A percentile compares a stretch with the other conserved stretches of the same genome.
phyloP scores from a whole-genome alignment of 352 stramenopile species.

The Halophytophthora batemanensis region DNA sequence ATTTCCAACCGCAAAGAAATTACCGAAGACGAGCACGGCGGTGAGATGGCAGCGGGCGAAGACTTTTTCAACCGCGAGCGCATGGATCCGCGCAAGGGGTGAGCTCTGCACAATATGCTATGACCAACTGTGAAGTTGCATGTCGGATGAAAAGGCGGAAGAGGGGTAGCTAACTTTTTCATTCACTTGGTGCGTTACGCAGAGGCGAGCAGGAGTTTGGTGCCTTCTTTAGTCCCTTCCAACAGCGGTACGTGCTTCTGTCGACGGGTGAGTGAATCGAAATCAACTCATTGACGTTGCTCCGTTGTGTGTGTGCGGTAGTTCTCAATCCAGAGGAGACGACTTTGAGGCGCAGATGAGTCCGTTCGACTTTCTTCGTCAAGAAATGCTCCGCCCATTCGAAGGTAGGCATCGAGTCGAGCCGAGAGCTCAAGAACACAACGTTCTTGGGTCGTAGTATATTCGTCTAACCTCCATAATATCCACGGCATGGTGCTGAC shows the following conservation, averaged over 20 bases:
- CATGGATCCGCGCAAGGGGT: conserved; percentile 59
- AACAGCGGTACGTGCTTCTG: conserved; percentile 39
- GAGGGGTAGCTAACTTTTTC: too few relatives aligned
- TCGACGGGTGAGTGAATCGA: background rate
- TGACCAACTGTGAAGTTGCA: too few relatives aligned
- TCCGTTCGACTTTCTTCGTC: conserved; percentile 75
- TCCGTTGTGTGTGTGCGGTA: background rate
- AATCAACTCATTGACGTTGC: background rate
- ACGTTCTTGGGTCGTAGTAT: too few relatives aligned
- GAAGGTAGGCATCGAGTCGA: too few relatives aligned
- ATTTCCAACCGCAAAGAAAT: conserved; percentile 79
- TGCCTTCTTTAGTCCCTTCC: conserved; percentile 47
- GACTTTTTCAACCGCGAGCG: conserved; percentile 75
- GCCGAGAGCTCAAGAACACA: too few relatives aligned
- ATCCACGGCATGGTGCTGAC: too few relatives aligned
- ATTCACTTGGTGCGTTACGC: conserved; percentile 1
- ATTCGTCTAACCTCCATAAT: too few relatives aligned
- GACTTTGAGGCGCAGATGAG: conserved; percentile 78
- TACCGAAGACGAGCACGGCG: conserved; percentile 66
- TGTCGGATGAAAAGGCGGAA: too few relatives aligned
- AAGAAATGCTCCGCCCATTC: conserved; percentile 81
- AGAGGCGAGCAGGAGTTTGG: conserved; percentile 32
- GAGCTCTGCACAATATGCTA: too few relatives aligned
- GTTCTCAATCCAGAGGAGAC: conserved; percentile 36
- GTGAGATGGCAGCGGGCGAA: conserved; percentile 31